A percentile compares a stretch with the other conserved stretches of the same genome.
Conservation (phyloP, 2,329 filamentous ascomycete species). For the Cytospora piceicola region DNA sequence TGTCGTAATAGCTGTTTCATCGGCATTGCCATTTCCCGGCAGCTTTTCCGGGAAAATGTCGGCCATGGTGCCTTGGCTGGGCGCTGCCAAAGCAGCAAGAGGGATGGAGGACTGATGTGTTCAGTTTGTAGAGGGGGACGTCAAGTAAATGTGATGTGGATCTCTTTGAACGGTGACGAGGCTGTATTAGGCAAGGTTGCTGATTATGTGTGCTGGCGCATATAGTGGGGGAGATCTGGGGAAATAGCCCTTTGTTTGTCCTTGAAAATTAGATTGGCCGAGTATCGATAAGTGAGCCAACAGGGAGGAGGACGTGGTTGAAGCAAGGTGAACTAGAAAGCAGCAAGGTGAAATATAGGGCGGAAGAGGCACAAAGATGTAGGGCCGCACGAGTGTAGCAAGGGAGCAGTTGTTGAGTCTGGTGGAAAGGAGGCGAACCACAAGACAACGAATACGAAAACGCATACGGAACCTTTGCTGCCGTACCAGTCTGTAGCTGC, state of each 20-base stretch:
- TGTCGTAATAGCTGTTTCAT: not conserved
- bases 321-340: not conserved
- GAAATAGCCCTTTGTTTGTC: not conserved
- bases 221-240: not conserved
- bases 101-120: not conserved
- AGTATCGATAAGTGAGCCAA: not conserved
- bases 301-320: too few relatives aligned
- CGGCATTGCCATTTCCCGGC: not conserved
- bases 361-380: not conserved
- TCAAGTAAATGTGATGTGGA: not conserved
- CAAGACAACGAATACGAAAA: not conserved
- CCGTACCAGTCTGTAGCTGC: not conserved
- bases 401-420: not conserved
- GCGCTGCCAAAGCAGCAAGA: conserved; percentile 6
- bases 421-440: not conserved
- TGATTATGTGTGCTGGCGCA: not conserved
- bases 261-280: not conserved
- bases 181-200: not conserved
- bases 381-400: not conserved
- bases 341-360: not conserved
- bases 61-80: conserved; percentile 25
- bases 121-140: not conserved
- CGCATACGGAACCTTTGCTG: not conserved
- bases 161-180: not conserved
- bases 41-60: conserved; percentile 11